Base-by-base conservation (phyloP, 768 basidiomycete genomes). In the Pholiota molesta region DNA sequence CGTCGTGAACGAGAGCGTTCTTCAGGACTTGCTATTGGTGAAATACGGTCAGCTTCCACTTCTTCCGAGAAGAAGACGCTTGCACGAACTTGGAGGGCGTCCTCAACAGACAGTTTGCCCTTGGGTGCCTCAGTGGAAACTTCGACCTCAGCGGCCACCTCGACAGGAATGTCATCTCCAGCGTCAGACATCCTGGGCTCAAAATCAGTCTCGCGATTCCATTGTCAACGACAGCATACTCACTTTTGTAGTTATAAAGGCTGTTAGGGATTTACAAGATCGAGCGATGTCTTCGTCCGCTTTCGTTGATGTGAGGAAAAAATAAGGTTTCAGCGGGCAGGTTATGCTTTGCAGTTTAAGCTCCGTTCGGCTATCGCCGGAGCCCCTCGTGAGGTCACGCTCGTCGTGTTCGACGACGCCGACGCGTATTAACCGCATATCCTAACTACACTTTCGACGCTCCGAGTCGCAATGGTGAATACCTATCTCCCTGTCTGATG, bases 1-100 rank as follows among this genome's bases (percentile, higher is more conserved):
- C 96, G 75, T 99, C 97, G 82, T 98, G 96, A 67, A 95, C 90
- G 71, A 99, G 89, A 61, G 97, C 94, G 74, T 95, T 97, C 87
- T 99, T 99, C 86, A 99, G 83, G 67, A 99, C 97, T 92, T 97
- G 91, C 92, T 98, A 75, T 57, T 76, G 19, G 5, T 57, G 28
- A 68, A 53, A 59, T 68, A 19, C 60, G 60, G 53, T 39, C 13
- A 52, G 14, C 5, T 3, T 17, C 23, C 21, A n/a, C 47, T 33
- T 6, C 26, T 33, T 14, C 19, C 52, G n/a, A 21, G n/a, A 6
- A 29, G 35, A 29, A 3, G 49, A n/a, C 11, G 16, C 16, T 29
- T 4, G 66, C 78, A 64, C 68, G 14, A 35, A 91, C 92, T 84
- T 93, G 88, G 76, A 94, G 91, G 69, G 92, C 92, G 56, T 97